Base-by-base conservation (phyloP, 179 eudicot species). In the Corrigiola litoralis region DNA sequence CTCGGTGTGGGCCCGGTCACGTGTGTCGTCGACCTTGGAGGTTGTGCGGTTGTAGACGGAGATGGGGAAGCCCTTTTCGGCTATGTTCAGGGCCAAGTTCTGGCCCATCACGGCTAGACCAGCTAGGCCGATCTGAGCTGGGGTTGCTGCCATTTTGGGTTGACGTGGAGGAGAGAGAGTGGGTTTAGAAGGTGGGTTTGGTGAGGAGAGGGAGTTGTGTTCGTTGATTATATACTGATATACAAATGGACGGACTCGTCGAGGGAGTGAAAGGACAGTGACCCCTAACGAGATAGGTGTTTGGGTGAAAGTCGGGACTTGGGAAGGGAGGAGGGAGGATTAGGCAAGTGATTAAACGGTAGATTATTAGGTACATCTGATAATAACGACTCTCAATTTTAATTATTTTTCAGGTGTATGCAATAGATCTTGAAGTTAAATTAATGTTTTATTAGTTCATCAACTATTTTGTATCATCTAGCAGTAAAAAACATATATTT, bases 101-200 rank as follows among this genome's bases (percentile, higher is more conserved):
- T 77, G 84, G 27, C 84, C 84, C 84, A 80, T 80, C 1, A 80
- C 84, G 9, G 84, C 84, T 7, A 80, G 72, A 0, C 84, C 84
- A 1, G 72, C 84, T 16, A 80, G 69, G 0, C 84, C 84, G 61
- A 80, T 80, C 41, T 77, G 78, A 6, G 80, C 25, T 16, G 75
- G 69, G 0, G 75, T 23, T 5, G 54, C 1, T 11, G 71, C 16
- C 10, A 69, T 45, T 67, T 23, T 11, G 54, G 10, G 14, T 21
- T 17, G 55, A 31, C 28, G 58, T 48, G 14, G 67, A 36, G 45
- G 32, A 10, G 47, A 41, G 63, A 32, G 61, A 49, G 34, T n/a
- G 13, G 17, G 25, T 14, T 52, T 14, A 36, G 31, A 40, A n/a
- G 48, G 34, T 31, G 37, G 66, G 49, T 58, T 61, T 66, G 69